Evolutionary conservation across 495 filamentous ascomycete species (phyloP).

Genomic region (Penicillium angulare): DNA sequence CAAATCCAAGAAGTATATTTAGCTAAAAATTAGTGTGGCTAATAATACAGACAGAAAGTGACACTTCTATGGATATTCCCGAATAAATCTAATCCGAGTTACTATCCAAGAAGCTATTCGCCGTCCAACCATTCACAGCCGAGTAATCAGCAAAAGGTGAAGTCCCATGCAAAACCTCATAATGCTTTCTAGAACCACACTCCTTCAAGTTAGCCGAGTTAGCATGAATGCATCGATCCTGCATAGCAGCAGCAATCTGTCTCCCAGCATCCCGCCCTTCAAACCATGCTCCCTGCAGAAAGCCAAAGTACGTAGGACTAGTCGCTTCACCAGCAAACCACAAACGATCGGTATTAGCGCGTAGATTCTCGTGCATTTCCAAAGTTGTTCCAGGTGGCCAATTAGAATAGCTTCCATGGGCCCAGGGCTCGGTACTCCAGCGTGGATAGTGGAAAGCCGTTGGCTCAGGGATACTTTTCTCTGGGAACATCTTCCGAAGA

Average conservation of each 20-base stretch:
- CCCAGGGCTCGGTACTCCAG: conserved; percentile 66
- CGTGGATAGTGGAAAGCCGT: conserved; percentile 67
- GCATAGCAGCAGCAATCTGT: conserved; percentile 45
- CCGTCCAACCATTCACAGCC: conserved; percentile 17
- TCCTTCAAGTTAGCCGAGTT: conserved; percentile 7
- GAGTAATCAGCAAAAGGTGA: conserved; percentile 19
- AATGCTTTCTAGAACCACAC: conserved; percentile 11
- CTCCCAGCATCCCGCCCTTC: conserved; percentile 58
- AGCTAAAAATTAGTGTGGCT: too few relatives aligned
- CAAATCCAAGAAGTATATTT: too few relatives aligned
- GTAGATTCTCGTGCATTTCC: conserved; percentile 70
- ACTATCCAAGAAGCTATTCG: conserved; percentile 18
- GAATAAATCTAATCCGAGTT: conserved; percentile 10
- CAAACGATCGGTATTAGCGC: conserved; percentile 63
- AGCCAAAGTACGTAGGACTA: conserved; percentile 68
- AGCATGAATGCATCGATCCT: conserved; percentile 6
- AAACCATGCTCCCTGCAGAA: conserved; percentile 67
- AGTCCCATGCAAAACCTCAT: conserved; percentile 13
- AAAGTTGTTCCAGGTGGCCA: conserved; percentile 68
- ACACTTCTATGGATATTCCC: too few relatives aligned
- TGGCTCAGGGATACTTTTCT: conserved; percentile 60
- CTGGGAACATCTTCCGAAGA: conserved; percentile 66
- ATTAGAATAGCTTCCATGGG: conserved; percentile 70
- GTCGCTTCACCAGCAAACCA: conserved; percentile 75
- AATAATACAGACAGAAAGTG: too few relatives aligned